Conservation (phyloP, 768 basidiomycete genomes). For the Russula virescens region DNA sequence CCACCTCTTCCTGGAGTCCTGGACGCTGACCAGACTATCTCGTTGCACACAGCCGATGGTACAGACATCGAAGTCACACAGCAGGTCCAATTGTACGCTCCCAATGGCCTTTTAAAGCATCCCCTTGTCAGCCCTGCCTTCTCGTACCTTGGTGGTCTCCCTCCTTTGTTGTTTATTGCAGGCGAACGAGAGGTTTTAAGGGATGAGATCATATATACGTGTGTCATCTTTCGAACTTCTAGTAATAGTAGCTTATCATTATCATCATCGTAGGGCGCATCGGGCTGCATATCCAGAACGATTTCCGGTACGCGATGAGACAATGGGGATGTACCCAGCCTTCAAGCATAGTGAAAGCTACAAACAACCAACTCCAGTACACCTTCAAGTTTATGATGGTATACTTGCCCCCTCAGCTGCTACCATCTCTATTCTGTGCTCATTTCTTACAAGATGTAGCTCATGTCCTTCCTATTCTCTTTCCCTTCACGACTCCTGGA, state of each 20-base stretch:
- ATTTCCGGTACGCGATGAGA: conserved; percentile 47
- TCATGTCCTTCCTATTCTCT: conserved; percentile 68
- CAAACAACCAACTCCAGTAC: conserved; percentile 65
- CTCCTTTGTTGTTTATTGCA: conserved; percentile 78
- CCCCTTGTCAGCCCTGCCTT: conserved; percentile 80
- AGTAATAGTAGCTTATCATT: background rate
- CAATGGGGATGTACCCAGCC: conserved; percentile 49
- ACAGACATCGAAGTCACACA: conserved; percentile 49
- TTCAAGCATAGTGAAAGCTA: conserved; percentile 48
- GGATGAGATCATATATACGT: conserved; percentile 89
- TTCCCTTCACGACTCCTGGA: conserved; percentile 69
- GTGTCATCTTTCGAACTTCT: conserved; percentile 28
- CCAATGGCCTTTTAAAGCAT: conserved; percentile 69
- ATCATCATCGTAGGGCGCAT: conserved; percentile 55
- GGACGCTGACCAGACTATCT: conserved; percentile 40
- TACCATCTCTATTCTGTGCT: conserved; percentile 13
- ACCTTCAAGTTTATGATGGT: conserved; percentile 93
- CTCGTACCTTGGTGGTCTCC: conserved; percentile 84
- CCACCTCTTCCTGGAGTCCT: conserved; percentile 35
- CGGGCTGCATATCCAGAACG: conserved; percentile 80
- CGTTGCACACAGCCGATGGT: conserved; percentile 42
- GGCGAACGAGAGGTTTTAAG: conserved; percentile 88
- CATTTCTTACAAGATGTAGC: conserved; percentile 48
- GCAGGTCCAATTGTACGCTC: conserved; percentile 84
- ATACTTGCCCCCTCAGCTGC: conserved; percentile 17